Conservation (phyloP, 441 rosid species). For the Aquilaria agallochum region DNA sequence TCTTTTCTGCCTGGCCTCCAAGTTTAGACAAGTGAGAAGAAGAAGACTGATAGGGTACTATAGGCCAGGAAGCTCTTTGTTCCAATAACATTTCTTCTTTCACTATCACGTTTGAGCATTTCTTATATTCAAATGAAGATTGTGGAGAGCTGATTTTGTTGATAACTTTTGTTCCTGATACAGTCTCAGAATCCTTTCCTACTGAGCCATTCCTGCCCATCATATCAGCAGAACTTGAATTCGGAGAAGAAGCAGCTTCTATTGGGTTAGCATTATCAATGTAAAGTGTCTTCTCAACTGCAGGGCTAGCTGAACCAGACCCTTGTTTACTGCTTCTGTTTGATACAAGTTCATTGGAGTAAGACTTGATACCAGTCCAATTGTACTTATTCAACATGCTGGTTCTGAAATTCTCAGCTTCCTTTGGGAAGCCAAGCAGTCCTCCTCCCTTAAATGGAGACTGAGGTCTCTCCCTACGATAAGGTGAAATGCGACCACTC, state of each 20-base stretch:
- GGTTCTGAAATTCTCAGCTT: conserved; percentile 33
- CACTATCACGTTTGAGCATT: conserved; percentile 6
- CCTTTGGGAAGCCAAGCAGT: conserved; percentile 52
- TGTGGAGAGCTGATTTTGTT: conserved; percentile 15
- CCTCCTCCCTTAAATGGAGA: conserved; percentile 51
- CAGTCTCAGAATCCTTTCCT: conserved; percentile 18
- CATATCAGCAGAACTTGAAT: conserved; percentile 24
- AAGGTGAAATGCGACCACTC: conserved; percentile 37
- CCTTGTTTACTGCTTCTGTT: conserved; percentile 25
- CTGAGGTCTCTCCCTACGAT: conserved; percentile 43
- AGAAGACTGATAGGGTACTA: conserved; percentile 15
- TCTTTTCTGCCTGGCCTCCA: conserved; percentile 15
- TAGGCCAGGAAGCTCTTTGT: conserved; percentile 3
- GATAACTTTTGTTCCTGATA: conserved; percentile 18
- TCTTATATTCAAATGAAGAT: conserved; percentile 21
- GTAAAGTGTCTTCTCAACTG: conserved; percentile 59
- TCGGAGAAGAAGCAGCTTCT: conserved; percentile 14
- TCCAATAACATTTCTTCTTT: conserved; percentile 10
- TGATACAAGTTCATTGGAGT: conserved; percentile 59
- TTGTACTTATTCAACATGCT: conserved; percentile 29
- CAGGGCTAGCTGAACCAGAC: conserved; percentile 37
- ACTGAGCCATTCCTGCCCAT: conserved; percentile 17
- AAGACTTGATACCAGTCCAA: conserved; percentile 51
- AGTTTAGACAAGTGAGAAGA: conserved; percentile 14
- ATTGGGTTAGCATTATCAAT: conserved; percentile 41